These are phyloP conservation scores for Macrophomina tecta DNA, from an alignment of 2,329 filamentous ascomycete species.

Conservation along the genomic window DNA sequence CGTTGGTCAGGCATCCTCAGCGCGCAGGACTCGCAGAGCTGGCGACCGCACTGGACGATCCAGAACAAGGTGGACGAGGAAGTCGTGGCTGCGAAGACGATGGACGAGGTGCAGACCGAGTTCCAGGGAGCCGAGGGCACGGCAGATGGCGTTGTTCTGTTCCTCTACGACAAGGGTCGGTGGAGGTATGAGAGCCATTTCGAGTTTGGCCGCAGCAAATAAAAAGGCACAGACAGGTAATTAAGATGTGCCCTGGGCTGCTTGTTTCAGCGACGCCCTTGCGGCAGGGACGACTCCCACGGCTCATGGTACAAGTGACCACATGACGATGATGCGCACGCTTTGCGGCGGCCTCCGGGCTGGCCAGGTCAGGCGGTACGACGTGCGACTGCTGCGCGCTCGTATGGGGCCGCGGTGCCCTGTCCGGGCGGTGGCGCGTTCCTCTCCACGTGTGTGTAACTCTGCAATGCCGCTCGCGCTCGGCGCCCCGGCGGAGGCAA, in stretches of 20 bases:
- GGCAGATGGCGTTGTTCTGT: constrained; percentile 49
- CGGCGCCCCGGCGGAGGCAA: constrained; percentile 3
- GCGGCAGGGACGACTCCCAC: constrained; percentile 3
- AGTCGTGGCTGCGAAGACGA: constrained; percentile 43
- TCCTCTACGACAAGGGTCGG: constrained; percentile 48
- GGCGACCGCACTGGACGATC: constrained; percentile 52
- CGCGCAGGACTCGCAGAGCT: constrained; percentile 50
- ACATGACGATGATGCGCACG: constrained; percentile 17
- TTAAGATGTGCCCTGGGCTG: constrained; percentile 10
- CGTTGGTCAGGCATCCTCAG: constrained; percentile 49
- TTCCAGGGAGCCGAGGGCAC: constrained; percentile 43
- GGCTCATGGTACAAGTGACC: constrained; percentile 10
- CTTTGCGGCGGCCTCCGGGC: background rate
- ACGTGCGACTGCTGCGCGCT: constrained; percentile 1
- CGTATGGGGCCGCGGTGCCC: constrained; percentile 6
- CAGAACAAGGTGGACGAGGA: constrained; percentile 56
- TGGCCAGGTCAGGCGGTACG: background rate
- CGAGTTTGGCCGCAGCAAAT: constrained; percentile 35
- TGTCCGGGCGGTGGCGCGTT: constrained; percentile 15
- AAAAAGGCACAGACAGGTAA: constrained; percentile 4
- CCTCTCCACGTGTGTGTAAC: constrained; percentile 19
- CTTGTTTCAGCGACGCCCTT: constrained; percentile 19
- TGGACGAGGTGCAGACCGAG: constrained; percentile 41
- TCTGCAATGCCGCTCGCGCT: constrained; percentile 13
- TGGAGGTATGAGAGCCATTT: constrained; percentile 49